Conservation (phyloP, 805 yeast species). For the Saccharomycopsis malanga region DNA sequence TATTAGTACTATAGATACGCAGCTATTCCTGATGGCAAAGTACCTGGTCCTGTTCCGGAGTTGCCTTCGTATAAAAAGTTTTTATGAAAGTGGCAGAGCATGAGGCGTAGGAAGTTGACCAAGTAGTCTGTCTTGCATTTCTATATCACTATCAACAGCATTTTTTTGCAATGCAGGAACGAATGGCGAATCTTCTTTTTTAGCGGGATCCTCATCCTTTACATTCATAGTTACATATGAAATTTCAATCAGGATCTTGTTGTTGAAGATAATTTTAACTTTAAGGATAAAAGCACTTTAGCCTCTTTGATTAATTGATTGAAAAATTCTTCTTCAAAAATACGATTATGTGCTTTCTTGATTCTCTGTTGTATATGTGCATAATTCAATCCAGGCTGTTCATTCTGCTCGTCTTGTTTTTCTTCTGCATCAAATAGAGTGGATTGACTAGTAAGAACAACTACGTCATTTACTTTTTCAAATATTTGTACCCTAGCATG, state of each 20-base stretch:
- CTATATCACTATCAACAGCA: constrained; percentile 28
- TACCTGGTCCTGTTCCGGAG: too few species aligned
- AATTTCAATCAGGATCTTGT: constrained; percentile 63
- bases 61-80: constrained; percentile 31
- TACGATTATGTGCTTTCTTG: constrained; percentile 56
- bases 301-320: constrained; percentile 75
- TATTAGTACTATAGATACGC: too few species aligned
- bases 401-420: constrained; percentile 18
- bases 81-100: constrained; percentile 54
- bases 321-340: constrained; percentile 88
- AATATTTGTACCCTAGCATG: constrained; percentile 42
- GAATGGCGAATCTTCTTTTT: neutral
- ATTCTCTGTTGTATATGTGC: constrained; percentile 44
- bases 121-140: constrained; percentile 43
- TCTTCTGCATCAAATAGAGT: constrained; percentile 17
- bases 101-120: constrained; percentile 45
- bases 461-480: constrained; percentile 44
- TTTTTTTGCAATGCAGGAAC: neutral
- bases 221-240: constrained; percentile 42
- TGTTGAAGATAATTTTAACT: constrained; percentile 55
- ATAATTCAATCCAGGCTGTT: constrained; percentile 24
- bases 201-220: neutral
- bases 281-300: constrained; percentile 55
- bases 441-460: constrained; percentile 53
- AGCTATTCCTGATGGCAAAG: too few species aligned